Evolutionary conservation across 192 early-diverging fungal species (phyloP).

Genomic region (Coemansia sp.): DNA sequence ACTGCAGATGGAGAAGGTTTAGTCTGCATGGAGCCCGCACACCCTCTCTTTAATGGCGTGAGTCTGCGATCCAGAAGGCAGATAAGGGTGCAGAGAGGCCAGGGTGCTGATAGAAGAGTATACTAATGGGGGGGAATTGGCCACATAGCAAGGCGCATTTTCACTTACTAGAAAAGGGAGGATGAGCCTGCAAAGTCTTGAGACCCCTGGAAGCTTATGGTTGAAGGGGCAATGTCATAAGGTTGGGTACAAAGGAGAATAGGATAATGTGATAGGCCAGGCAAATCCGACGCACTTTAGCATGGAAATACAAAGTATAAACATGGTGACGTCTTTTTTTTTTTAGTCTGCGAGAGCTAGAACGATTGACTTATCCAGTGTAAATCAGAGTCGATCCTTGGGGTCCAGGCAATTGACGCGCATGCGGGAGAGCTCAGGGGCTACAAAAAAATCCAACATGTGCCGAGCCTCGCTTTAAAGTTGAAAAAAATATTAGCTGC

Average conservation of each 20-base stretch:
- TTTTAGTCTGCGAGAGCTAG: background rate
- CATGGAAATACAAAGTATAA: background rate
- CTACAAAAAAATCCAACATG: background rate
- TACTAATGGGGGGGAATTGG: background rate
- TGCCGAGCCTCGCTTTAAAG: background rate
- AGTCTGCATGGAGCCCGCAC: too few relatives aligned
- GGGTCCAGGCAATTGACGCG: constrained; percentile 15
- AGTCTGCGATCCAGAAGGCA: background rate
- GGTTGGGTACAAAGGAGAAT: background rate
- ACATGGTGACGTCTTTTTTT: constrained; percentile 5
- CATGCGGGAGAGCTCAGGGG: constrained; percentile 6
- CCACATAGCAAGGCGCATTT: background rate
- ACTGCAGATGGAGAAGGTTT: too few relatives aligned
- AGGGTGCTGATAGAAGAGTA: background rate
- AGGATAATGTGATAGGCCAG: background rate
- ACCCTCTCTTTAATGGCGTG: background rate
- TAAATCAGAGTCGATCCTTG: constrained; percentile 6
- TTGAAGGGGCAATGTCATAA: background rate
- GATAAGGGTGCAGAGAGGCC: background rate
- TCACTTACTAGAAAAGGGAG: background rate
- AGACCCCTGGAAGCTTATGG: background rate
- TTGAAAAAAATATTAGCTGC: background rate
- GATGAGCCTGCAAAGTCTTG: background rate
- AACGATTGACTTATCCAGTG: constrained; percentile 4
- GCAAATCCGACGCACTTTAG: background rate